phyloP scores from a whole-genome alignment of 768 basidiomycete genomes.

The Rhodotorula graminis region DNA sequence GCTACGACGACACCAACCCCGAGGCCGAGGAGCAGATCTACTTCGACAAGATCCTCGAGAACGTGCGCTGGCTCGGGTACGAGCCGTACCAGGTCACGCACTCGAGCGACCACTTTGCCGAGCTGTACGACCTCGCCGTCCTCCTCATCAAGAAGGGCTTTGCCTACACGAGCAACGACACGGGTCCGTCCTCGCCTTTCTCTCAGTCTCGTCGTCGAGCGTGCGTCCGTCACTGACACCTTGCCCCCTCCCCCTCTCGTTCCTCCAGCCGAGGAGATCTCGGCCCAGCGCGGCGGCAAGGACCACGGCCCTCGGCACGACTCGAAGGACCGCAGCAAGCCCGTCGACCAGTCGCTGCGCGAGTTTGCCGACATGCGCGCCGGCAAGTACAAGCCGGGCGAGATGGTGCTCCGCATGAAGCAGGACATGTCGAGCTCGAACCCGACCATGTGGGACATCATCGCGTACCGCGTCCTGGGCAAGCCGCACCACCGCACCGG shows the following conservation, averaged over 20 bases:
- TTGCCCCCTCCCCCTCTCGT: neutral
- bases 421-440: slow-evolving; percentile 80
- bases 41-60: slow-evolving; percentile 94
- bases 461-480: slow-evolving; percentile 88
- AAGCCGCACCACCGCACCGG: slow-evolving; percentile 89
- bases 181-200: slow-evolving; percentile 55
- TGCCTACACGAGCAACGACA: slow-evolving; percentile 94
- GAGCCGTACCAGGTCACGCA: slow-evolving; percentile 99
- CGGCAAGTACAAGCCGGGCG: slow-evolving; percentile 83
- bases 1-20: slow-evolving; percentile 98
- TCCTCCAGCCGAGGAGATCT: slow-evolving; percentile 79
- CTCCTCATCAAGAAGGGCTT: slow-evolving; percentile 83
- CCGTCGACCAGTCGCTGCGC: slow-evolving; percentile 73
- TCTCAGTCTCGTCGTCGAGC: neutral
- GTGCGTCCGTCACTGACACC: neutral
- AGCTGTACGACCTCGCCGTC: slow-evolving; percentile 77
- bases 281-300: slow-evolving; percentile 75
- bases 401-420: slow-evolving; percentile 94
- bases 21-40: slow-evolving; percentile 94
- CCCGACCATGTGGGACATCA: slow-evolving; percentile 99
- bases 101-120: slow-evolving; percentile 92
- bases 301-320: slow-evolving; percentile 73
- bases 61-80: slow-evolving; percentile 90
- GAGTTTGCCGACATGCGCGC: slow-evolving; percentile 91
- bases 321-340: slow-evolving; percentile 79